These are phyloP conservation scores for Suillus subalutaceus DNA, from an alignment of 768 basidiomycete species.

Conservation along the genomic window DNA sequence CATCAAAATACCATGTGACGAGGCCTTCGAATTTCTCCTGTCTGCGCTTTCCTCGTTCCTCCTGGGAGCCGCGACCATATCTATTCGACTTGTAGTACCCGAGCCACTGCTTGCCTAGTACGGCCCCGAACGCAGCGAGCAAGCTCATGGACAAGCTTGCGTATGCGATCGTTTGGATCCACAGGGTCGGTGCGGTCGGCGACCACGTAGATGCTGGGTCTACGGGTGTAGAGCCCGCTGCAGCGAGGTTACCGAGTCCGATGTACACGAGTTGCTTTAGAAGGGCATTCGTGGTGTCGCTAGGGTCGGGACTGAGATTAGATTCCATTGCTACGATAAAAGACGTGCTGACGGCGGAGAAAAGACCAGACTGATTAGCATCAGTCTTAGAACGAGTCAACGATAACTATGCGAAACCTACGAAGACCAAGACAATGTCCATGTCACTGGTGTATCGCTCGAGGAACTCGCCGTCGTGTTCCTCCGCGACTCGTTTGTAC, in stretches of 20 bases:
- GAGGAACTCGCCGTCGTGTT: conserved; percentile 19
- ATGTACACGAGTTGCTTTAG: conserved; percentile 14
- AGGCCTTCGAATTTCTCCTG: conserved; percentile 17
- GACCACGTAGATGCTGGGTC: neutral
- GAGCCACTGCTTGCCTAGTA: conserved; percentile 23
- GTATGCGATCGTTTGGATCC: conserved; percentile 15
- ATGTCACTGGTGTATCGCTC: conserved; percentile 20
- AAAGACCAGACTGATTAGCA: conserved; percentile 16
- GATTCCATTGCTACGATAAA: conserved; percentile 16
- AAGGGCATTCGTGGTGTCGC: conserved; percentile 16
- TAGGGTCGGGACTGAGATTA: conserved; percentile 15
- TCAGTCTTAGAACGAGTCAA: neutral
- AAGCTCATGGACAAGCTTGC: conserved; percentile 17
- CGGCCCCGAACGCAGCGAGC: conserved; percentile 18
- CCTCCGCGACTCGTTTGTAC: conserved; percentile 17
- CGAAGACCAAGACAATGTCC: conserved; percentile 26
- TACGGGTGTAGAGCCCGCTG: neutral
- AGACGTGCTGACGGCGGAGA: conserved; percentile 17
- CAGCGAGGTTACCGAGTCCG: conserved; percentile 10
- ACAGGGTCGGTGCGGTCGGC: rapidly evolving
- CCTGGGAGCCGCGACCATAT: conserved; percentile 10
- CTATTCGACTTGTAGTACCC: neutral
- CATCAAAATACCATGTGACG: conserved; percentile 16
- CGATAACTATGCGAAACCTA: conserved; percentile 7
- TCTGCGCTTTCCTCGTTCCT: conserved; percentile 14